These are phyloP conservation scores for Casuarina glauca DNA, from an alignment of 306 rosid genomes.

Conservation along the genomic window DNA sequence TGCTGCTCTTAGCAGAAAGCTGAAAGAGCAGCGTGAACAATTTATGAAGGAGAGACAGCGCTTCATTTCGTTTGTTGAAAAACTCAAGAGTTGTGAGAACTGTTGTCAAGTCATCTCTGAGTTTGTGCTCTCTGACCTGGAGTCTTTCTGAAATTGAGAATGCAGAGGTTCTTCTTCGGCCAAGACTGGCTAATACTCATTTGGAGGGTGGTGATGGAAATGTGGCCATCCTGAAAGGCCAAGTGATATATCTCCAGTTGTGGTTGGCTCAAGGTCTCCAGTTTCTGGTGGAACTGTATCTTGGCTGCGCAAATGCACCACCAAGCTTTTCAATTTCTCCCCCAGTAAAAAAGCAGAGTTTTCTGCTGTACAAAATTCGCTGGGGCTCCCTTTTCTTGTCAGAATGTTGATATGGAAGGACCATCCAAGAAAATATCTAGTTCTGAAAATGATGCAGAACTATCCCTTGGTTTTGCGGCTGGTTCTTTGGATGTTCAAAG, in stretches of 20 bases:
- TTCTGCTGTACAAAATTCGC: slow-evolving; percentile 41
- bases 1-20: slow-evolving; percentile 65
- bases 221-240: slow-evolving; percentile 43
- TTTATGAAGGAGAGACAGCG: slow-evolving; percentile 73
- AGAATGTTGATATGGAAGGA: slow-evolving; percentile 41
- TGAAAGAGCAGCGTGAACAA: slow-evolving; percentile 72
- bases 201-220: slow-evolving; percentile 41
- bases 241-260: slow-evolving; percentile 44
- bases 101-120: slow-evolving; percentile 76
- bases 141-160: slow-evolving; percentile 61
- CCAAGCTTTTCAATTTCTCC: slow-evolving; percentile 78
- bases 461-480: slow-evolving; percentile 66
- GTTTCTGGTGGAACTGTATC: slow-evolving; percentile 72
- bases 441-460: slow-evolving; percentile 66
- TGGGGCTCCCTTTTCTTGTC: slow-evolving; percentile 33
- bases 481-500: slow-evolving; percentile 65
- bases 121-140: slow-evolving; percentile 71
- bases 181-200: slow-evolving; percentile 48
- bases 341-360: slow-evolving; percentile 57
- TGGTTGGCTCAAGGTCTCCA: slow-evolving; percentile 48
- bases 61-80: slow-evolving; percentile 67
- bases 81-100: slow-evolving; percentile 62
- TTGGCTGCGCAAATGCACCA: slow-evolving; percentile 88
- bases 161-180: slow-evolving; percentile 57
- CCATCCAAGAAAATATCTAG: slow-evolving; percentile 37